Percentiles rank a stretch among this genome's conserved stretches.
Evolutionary conservation across 306 rosid genomes (phyloP).

Genomic region (Echinosophora koreensis): DNA sequence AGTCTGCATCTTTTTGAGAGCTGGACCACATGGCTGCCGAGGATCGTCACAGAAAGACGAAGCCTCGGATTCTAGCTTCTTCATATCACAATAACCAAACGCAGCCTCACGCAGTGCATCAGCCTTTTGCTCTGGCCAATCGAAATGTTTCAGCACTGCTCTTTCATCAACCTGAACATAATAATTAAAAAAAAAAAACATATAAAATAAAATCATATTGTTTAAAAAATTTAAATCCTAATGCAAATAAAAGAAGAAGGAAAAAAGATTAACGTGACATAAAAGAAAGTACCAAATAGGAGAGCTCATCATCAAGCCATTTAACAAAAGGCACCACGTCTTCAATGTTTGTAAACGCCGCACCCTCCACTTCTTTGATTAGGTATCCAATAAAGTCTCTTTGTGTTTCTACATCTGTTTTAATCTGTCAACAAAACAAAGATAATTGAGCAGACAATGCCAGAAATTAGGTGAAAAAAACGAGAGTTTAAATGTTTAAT

Average conservation of each 20-base stretch:
- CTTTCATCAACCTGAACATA: constrained; percentile 88
- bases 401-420: constrained; percentile 94
- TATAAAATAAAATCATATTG: not conserved
- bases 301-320: constrained; percentile 99
- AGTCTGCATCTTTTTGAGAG: constrained; percentile 96
- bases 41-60: constrained; percentile 78
- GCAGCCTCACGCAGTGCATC: constrained; percentile 98
- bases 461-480: not conserved
- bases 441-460: not conserved
- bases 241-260: constrained; percentile 12
- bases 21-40: constrained; percentile 83
- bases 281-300: constrained; percentile 72
- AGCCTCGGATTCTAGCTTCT: constrained; percentile 90
- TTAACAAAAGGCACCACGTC: constrained; percentile 96
- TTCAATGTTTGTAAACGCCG: constrained; percentile 79
- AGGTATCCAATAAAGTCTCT: constrained; percentile 91
- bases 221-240: not conserved
- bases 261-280: not conserved
- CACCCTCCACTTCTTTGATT: constrained; percentile 91
- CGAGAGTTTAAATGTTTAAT: not conserved
- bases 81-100: constrained; percentile 86
- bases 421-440: constrained; percentile 65
- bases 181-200: not conserved
- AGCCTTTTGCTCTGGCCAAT: constrained; percentile 98
- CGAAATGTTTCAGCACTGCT: constrained; percentile 95